Percentiles rank a stretch among this genome's conserved stretches.
phyloP scores from a whole-genome alignment of 2,329 filamentous ascomycete species.

The Aureobasidium namibiae region DNA sequence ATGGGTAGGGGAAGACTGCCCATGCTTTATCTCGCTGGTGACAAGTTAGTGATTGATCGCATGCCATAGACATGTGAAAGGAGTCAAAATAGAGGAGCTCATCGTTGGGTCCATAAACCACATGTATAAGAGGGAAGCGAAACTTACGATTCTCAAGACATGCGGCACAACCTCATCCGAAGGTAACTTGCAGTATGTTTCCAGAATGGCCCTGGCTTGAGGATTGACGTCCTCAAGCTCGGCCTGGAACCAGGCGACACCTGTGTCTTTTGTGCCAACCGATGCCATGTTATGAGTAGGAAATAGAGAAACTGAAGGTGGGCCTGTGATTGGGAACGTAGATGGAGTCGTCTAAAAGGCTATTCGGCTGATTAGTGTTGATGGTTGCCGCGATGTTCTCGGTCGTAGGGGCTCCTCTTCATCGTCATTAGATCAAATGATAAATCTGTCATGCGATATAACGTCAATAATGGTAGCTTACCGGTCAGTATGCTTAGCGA shows the following conservation, averaged over 20 bases:
- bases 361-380: background rate
- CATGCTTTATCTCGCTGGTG: constrained; percentile 19
- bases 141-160: constrained; percentile 27
- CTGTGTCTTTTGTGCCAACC: constrained; percentile 13
- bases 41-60: background rate
- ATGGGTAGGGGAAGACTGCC: constrained; percentile 18
- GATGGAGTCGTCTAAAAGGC: background rate
- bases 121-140: background rate
- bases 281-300: background rate
- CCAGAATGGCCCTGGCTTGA: constrained; percentile 27
- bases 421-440: too few species aligned
- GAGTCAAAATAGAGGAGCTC: too few species aligned
- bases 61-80: background rate
- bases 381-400: background rate
- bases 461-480: too few species aligned
- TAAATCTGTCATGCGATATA: too few species aligned
- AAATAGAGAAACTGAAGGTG: background rate
- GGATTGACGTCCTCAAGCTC: constrained; percentile 24
- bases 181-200: constrained; percentile 32
- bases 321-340: background rate
- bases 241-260: constrained; percentile 24
- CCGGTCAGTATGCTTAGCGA: background rate
- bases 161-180: constrained; percentile 29
- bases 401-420: too few species aligned
- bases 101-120: background rate